Base-by-base conservation (phyloP, 768 basidiomycete species). In the Kwoniella heveanensis region DNA sequence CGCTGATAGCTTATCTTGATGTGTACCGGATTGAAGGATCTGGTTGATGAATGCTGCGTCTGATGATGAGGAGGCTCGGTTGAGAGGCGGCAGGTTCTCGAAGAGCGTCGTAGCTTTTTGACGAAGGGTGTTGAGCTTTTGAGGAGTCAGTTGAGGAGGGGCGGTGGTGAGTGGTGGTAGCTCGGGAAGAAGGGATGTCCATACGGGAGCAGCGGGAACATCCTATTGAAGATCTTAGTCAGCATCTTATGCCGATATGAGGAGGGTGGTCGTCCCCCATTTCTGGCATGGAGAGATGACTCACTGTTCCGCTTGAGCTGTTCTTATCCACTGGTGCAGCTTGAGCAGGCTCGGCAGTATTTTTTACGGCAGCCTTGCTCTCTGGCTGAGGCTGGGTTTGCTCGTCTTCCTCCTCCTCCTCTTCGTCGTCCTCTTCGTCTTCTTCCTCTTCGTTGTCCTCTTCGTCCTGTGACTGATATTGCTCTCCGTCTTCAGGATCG, bases 1-100 rank as follows among this genome's bases (percentile, higher is more conserved):
- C 0, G 95, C 94, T 66, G 91, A 91, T 0, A 98, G 86, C 57
- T 91, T 85, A 77, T 97, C 95, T 17, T 91, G 91, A 17, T 94
- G 86, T 2, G 95, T 98, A 60, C 95, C 95, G 25, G 88, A 88
- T 39, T 86, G 84, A 25, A 96, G 86, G 60, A 98, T 89, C 71
- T 90, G 90, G 54, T 87, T 83, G 49, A 98, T 84, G 81, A 98
- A 98, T 5, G 82, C 83, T 15, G 85, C 84, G 78, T 95, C 93
- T 3, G 92, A 88, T 4, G 87, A 82, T n/a, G 80, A 80, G 10
- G 60, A 61, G 22, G 71, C 76, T 36, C 77, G 59, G 59, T 68
- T 36, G 47, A 74, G 50, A 25, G 74, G 51, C 51, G 68, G 60
- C 36, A 73, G 57, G 51, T 52, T 52, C 1, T 60, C 54, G 29